Percentiles rank a stretch among this genome's conserved stretches.
These are phyloP conservation scores for Aspergillus novofumigatus DNA, from an alignment of 2,329 filamentous ascomycete species.

Conservation along the genomic window DNA sequence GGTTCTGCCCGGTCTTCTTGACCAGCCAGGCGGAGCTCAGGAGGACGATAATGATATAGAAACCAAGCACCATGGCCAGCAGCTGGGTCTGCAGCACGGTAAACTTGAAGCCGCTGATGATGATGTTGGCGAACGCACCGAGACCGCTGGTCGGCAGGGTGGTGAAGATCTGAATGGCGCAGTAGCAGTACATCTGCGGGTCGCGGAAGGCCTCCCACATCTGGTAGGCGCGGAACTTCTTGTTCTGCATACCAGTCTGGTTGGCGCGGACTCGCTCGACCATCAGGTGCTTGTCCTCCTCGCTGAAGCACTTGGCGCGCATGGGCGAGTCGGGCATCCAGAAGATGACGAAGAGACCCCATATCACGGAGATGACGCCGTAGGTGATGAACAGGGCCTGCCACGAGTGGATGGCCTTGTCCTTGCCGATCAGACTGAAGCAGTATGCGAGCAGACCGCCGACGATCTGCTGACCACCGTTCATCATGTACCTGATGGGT, in stretches of 20 bases:
- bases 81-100: constrained; percentile 64
- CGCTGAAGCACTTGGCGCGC: constrained; percentile 65
- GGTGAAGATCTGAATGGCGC: constrained; percentile 64
- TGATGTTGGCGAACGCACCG: constrained; percentile 69
- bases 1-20: constrained; percentile 65
- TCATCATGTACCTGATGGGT: constrained; percentile 62
- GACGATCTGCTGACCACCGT: constrained; percentile 68
- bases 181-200: constrained; percentile 64
- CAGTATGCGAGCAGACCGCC: constrained; percentile 64
- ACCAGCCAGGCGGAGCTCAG: constrained; percentile 64
- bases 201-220: constrained; percentile 58
- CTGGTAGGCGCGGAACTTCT: constrained; percentile 50
- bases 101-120: constrained; percentile 68
- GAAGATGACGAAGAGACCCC: constrained; percentile 59
- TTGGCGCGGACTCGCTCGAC: constrained; percentile 58
- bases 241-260: constrained; percentile 60
- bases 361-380: constrained; percentile 60
- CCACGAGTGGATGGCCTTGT: constrained; percentile 58
- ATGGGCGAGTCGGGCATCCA: constrained; percentile 68
- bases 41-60: constrained; percentile 68
- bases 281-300: constrained; percentile 62
- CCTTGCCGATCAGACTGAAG: constrained; percentile 48
- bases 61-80: constrained; percentile 67
- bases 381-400: constrained; percentile 66
- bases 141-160: constrained; percentile 70